Evolutionary conservation across 192 early-diverging fungal species (phyloP).

Genomic region (Backusella parvicylindrica): DNA sequence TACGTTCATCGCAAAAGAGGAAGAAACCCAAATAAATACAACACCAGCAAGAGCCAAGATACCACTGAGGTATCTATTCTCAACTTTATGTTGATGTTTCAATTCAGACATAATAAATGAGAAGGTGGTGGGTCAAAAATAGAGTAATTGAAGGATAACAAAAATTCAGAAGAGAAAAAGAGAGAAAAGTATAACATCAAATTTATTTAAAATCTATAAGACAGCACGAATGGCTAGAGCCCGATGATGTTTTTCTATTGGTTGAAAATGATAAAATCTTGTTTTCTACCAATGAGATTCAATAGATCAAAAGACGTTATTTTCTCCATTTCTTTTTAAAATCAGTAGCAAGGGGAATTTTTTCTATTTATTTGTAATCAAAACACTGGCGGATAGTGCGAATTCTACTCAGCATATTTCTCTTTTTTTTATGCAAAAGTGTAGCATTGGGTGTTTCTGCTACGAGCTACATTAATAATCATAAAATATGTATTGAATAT

Average conservation of each 20-base stretch:
- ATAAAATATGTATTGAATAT: not conserved
- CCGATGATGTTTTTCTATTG: not conserved
- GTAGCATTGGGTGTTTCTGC: not conserved
- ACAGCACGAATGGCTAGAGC: not conserved
- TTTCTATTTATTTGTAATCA: not conserved
- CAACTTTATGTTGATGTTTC: slow-evolving; percentile 2
- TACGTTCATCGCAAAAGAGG: slow-evolving; percentile 76
- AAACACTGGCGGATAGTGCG: not conserved
- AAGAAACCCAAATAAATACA: slow-evolving; percentile 77
- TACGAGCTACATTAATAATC: not conserved
- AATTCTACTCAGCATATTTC: not conserved
- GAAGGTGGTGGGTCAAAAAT: not conserved
- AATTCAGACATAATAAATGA: slow-evolving; percentile 3
- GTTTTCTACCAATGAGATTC: not conserved
- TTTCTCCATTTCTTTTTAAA: not conserved
- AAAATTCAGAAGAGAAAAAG: not conserved
- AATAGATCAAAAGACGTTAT: not conserved
- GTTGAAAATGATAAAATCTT: not conserved
- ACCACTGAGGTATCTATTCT: slow-evolving; percentile 36
- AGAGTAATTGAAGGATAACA: not conserved
- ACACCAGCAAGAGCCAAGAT: slow-evolving; percentile 62
- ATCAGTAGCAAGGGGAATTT: not conserved
- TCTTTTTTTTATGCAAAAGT: not conserved
- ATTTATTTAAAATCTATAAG: not conserved
- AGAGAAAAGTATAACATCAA: not conserved